Percentiles rank a stretch among this genome's conserved stretches.
phyloP scores from a whole-genome alignment of 2,329 filamentous ascomycete genomes.

The Laburnicola sp. region DNA sequence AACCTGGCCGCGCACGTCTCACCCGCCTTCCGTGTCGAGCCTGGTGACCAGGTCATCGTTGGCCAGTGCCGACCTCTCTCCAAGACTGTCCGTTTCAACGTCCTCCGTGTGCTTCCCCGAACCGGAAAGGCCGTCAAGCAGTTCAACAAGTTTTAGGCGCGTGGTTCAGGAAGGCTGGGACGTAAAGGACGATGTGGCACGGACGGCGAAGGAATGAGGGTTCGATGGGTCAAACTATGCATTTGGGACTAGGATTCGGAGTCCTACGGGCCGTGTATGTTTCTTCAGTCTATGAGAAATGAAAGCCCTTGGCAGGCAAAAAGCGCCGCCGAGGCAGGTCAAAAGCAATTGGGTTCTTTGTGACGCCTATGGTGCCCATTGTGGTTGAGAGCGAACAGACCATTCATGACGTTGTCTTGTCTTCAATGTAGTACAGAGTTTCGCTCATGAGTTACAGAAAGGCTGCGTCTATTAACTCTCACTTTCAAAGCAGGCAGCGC shows the following conservation, averaged over 20 bases:
- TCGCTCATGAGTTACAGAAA: too few relatives aligned
- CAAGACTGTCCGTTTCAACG: constrained; percentile 99
- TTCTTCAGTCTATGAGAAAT: constrained; percentile 48
- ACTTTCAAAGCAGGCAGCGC: too few relatives aligned
- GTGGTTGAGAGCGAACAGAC: neutral
- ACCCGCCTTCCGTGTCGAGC: constrained; percentile 99
- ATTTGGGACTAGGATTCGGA: constrained; percentile 47
- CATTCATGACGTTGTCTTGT: too few relatives aligned
- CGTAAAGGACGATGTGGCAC: constrained; percentile 25
- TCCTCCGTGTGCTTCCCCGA: constrained; percentile 95
- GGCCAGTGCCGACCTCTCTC: constrained; percentile 98
- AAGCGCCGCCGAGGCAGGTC: constrained; percentile 42
- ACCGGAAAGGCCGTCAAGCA: constrained; percentile 97
- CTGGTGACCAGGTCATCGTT: constrained; percentile 98
- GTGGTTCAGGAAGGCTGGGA: constrained; percentile 28
- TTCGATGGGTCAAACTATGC: constrained; percentile 44
- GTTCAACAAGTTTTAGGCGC: constrained; percentile 94
- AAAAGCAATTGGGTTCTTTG: constrained; percentile 30
- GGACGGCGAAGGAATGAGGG: constrained; percentile 35
- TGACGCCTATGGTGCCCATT: neutral
- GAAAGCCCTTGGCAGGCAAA: constrained; percentile 45
- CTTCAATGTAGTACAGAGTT: too few relatives aligned
- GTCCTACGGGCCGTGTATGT: constrained; percentile 47
- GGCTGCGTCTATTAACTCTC: too few relatives aligned
- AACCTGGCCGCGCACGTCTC: constrained; percentile 99